These are phyloP conservation scores for Pistacia vera DNA, from an alignment of 345 rosid species.

Conservation along the genomic window DNA sequence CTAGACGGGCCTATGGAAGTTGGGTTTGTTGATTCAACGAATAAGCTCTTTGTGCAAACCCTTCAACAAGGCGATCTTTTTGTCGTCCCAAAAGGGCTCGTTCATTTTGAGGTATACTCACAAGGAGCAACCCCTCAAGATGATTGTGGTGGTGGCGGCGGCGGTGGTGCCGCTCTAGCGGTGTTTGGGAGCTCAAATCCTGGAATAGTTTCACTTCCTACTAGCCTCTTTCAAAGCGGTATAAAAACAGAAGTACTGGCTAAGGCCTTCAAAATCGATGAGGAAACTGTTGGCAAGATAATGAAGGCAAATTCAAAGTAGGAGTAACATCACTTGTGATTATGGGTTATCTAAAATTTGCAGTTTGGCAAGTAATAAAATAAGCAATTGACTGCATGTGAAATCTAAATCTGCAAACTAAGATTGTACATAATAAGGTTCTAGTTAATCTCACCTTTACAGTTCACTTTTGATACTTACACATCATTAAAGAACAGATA, in stretches of 20 bases:
- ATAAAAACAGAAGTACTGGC: constrained; percentile 19
- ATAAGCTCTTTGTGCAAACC: constrained; percentile 25
- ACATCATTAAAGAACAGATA: too few species aligned
- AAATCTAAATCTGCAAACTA: too few species aligned
- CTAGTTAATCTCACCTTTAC: neutral
- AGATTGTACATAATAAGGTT: too few species aligned
- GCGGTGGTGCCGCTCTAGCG: constrained; percentile 16
- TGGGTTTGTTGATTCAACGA: constrained; percentile 9
- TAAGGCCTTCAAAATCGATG: constrained; percentile 32
- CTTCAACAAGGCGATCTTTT: constrained; percentile 28
- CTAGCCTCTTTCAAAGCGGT: constrained; percentile 28
- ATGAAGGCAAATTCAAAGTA: constrained; percentile 18
- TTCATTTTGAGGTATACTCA: constrained; percentile 28
- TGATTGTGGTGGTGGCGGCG: constrained; percentile 10
- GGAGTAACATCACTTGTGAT: neutral
- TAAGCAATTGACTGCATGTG: neutral
- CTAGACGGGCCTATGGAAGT: constrained; percentile 7
- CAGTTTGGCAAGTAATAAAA: neutral
- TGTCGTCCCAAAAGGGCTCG: constrained; percentile 37
- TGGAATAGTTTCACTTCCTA: constrained; percentile 22
- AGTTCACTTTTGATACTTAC: neutral
- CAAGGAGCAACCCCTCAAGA: too few species aligned
- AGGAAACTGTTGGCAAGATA: constrained; percentile 27
- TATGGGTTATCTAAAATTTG: neutral
- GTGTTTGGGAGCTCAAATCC: constrained; percentile 26